Percentiles rank a stretch among this genome's conserved stretches.
Evolutionary conservation across 306 rosid genomes (phyloP).

Genomic region (Quercus agrifolia): DNA sequence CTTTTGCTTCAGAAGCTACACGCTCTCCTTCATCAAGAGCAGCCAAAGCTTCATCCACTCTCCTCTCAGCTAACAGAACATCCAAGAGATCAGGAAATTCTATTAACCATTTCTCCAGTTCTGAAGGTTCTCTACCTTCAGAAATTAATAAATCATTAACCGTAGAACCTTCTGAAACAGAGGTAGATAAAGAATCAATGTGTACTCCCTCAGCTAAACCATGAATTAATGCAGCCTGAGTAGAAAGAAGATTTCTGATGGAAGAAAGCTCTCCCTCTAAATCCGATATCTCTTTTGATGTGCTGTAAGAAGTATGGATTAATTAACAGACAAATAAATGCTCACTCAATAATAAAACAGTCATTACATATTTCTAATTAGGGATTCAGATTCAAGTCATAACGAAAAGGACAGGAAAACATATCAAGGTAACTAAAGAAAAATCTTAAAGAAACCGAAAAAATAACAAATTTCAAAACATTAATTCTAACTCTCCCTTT

Average conservation of each 20-base stretch:
- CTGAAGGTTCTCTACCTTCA: slow-evolving; percentile 64
- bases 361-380: not conserved
- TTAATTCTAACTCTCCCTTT: not conserved
- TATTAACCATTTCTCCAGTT: slow-evolving; percentile 79
- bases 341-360: not conserved
- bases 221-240: slow-evolving; percentile 93
- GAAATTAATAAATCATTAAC: slow-evolving; percentile 37
- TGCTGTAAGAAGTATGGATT: slow-evolving; percentile 57
- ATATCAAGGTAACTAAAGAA: not conserved
- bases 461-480: not conserved
- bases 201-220: slow-evolving; percentile 93
- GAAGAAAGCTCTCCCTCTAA: slow-evolving; percentile 96
- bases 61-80: slow-evolving; percentile 90
- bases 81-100: slow-evolving; percentile 96
- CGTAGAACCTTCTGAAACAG: slow-evolving; percentile 49
- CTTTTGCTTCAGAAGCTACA: slow-evolving; percentile 69
- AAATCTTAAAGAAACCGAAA: not conserved
- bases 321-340: not conserved
- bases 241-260: slow-evolving; percentile 90
- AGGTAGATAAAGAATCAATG: slow-evolving; percentile 49
- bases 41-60: slow-evolving; percentile 85
- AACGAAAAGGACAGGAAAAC: not conserved
- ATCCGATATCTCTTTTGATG: slow-evolving; percentile 97
- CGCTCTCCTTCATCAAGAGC: slow-evolving; percentile 90
- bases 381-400: not conserved